Evolutionary conservation across 2,329 filamentous ascomycete genomes (phyloP), one percentile per base, ranked within the genome.

Genomic region (Ophiosphaerella herpotricha): DNA sequence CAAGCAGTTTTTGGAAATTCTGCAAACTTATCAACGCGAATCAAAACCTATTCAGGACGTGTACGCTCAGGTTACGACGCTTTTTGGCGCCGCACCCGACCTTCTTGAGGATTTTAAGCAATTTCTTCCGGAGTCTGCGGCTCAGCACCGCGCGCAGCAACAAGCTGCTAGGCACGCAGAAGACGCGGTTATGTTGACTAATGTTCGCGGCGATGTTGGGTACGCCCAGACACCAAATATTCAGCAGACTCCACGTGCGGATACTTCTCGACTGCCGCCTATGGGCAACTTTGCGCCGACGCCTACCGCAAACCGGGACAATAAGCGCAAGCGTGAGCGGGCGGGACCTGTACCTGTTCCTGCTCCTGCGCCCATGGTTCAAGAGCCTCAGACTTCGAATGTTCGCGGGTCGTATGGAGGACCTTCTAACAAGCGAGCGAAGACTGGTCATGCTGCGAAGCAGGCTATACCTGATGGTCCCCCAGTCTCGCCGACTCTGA

Each of bases 21-120:
- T 99, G 39, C 94, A 99, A 75, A 99, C 94, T 2, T 99, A 99
- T 66, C 94, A 99, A 74, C 85, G 94, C 49, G 94, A 99, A 73
- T 96, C 94, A 45, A 97, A 97, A 70, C 95, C 94, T 0, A 99
- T 99, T 33, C 92, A 97, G 72, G 94, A 99, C 74, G 94, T 99
- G 3, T 99, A 99, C 72, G 89, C 90, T 1, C 94, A 99, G 74
- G 94, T 99, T 21, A 99, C 95, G 0, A 89, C 88, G 29, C 80
- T 99, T 1, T 99, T 99, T 77, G 91, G 91, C 68, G 88, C 89
- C 5, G 94, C 95, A 0, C 93, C 93, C 4, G 94, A 99, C 74
- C 84, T 99, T 11, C 80, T 99, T 2, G 94, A 99, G 74, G 94
- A 99, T 68, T 99, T 99, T 72, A 99, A 99, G 73, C 94, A 99